Evolutionary conservation across 208 protist species (phyloP).

Genomic region (Trichomonas tenax): DNA sequence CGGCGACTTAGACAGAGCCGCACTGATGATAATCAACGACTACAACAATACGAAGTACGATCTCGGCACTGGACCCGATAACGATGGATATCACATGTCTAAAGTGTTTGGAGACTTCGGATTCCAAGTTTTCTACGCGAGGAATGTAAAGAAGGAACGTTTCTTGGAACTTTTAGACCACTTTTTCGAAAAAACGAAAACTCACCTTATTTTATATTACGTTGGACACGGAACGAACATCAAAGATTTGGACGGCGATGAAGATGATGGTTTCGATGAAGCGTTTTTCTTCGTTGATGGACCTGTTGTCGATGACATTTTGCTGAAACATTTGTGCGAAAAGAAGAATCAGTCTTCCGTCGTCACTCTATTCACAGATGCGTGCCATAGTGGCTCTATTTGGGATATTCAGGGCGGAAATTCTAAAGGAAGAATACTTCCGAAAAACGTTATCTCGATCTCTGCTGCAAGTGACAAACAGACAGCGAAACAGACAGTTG

Average conservation of each 20-base stretch:
- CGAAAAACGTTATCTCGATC: neutral
- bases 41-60: neutral
- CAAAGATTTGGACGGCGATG: neutral
- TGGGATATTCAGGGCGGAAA: neutral
- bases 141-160: neutral
- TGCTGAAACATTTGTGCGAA: neutral
- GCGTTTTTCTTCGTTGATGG: neutral
- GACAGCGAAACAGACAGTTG: neutral
- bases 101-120: neutral
- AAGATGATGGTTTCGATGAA: slow-evolving; percentile 9
- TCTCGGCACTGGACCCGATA: neutral
- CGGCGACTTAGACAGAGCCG: no score
- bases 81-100: neutral
- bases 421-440: neutral
- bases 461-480: neutral
- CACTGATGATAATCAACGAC: neutral
- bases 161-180: neutral
- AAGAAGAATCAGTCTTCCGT: no score
- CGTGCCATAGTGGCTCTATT: neutral
- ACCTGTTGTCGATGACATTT: neutral
- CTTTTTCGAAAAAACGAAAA: neutral
- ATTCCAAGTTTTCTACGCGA: neutral
- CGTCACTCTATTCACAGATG: neutral
- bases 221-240: neutral
- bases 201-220: neutral